A percentile compares a stretch with the other conserved stretches of the same genome.
phyloP scores from a whole-genome alignment of 805 yeast species.

The Cyberlindnera subsufficiens region DNA sequence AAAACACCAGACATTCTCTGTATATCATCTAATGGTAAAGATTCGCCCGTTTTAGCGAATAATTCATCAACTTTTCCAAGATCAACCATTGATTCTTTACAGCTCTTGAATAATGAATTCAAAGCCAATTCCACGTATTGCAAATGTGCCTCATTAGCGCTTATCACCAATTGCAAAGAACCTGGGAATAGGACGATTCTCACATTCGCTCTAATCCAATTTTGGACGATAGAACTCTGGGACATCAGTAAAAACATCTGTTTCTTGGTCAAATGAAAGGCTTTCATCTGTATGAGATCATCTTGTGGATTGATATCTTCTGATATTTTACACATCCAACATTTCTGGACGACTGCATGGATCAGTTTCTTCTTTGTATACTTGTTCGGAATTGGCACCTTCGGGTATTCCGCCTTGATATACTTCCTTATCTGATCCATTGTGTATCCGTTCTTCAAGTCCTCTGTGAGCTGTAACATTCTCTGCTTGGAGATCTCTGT shows the following conservation, averaged over 20 bases:
- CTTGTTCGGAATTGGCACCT: not conserved
- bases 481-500: slow-evolving; percentile 13
- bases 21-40: slow-evolving; percentile 19
- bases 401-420: slow-evolving; percentile 7
- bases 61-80: slow-evolving; percentile 9
- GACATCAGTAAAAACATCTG: slow-evolving; percentile 17
- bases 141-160: slow-evolving; percentile 17
- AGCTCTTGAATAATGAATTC: slow-evolving; percentile 11
- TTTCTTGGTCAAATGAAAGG: slow-evolving; percentile 15
- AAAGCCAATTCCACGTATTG: slow-evolving; percentile 22
- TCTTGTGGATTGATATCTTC: slow-evolving; percentile 10
- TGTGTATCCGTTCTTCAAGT: slow-evolving; percentile 10
- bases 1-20: slow-evolving; percentile 20
- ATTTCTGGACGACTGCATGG: slow-evolving; percentile 4
- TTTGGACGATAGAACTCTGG: slow-evolving; percentile 16
- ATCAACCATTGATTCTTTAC: slow-evolving; percentile 12
- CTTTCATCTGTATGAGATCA: slow-evolving; percentile 14
- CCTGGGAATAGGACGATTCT: slow-evolving; percentile 17
- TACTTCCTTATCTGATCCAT: slow-evolving; percentile 13
- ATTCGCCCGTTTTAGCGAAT: slow-evolving; percentile 3
- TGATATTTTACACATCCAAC: slow-evolving; percentile 16
- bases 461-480: slow-evolving; percentile 13
- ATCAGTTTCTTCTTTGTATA: slow-evolving; percentile 5
- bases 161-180: slow-evolving; percentile 17
- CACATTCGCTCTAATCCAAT: slow-evolving; percentile 23